Percentiles rank a stretch among this genome's conserved stretches.
These are phyloP conservation scores for Pyrenophora seminiperda DNA, from an alignment of 2,329 filamentous ascomycete genomes.

Conservation along the genomic window DNA sequence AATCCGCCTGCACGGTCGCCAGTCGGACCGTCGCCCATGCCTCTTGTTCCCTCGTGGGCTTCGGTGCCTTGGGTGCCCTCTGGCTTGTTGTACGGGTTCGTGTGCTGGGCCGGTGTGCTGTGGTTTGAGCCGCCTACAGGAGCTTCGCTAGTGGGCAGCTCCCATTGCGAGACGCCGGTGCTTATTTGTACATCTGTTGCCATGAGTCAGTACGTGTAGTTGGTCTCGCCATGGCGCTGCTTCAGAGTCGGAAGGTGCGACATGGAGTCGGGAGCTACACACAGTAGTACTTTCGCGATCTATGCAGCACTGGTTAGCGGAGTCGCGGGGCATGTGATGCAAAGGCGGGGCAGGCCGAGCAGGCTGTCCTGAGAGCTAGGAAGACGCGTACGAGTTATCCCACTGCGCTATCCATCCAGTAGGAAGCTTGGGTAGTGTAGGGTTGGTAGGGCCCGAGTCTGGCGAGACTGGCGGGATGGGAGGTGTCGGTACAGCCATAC, in stretches of 20 bases:
- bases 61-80: conserved; percentile 46
- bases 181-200: conserved; percentile 66
- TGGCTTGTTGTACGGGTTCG: conserved; percentile 67
- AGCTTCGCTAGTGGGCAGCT: conserved; percentile 69
- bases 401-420: conserved; percentile 50
- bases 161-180: conserved; percentile 75
- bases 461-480: conserved; percentile 45
- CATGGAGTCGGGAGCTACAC: conserved; percentile 13
- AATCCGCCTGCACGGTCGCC: conserved; percentile 64
- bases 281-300: conserved; percentile 50
- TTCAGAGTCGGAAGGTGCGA: neutral
- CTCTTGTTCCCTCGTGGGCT: conserved; percentile 54
- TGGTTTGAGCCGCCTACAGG: conserved; percentile 63
- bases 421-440: conserved; percentile 46
- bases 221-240: neutral
- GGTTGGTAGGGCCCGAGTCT: conserved; percentile 48
- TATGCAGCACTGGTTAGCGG: conserved; percentile 30
- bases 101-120: conserved; percentile 50
- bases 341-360: conserved; percentile 21
- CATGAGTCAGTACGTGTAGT: neutral
- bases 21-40: conserved; percentile 55
- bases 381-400: conserved; percentile 44
- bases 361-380: neutral
- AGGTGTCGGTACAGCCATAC: conserved; percentile 45
- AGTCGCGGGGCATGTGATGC: conserved; percentile 24